Base-by-base conservation (phyloP, 371 early-diverging fungal species). In the Quaeritorhiza haematococci region DNA sequence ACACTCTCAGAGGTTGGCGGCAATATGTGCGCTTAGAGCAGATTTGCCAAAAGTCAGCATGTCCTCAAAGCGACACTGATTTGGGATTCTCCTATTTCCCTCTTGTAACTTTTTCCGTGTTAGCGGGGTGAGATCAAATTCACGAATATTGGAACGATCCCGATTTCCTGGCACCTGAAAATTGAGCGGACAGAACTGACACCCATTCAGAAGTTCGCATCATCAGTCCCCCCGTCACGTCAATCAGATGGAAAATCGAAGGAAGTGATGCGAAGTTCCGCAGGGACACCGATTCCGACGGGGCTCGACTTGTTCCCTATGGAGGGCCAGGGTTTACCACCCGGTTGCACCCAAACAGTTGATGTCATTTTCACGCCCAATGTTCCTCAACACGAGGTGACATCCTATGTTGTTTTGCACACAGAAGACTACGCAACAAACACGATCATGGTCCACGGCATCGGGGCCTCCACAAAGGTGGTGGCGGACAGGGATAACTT, bases 291-390 rank as follows among this genome's bases (percentile, higher is more conserved):
- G 6, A 68, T 76, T 8, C 56, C 67, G 13, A 41, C 26, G n/a
- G 73, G 74, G 24, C 27, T 79, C 27, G 24, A 46, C 13, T 48
- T 75, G 7, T 79, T 67, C 43, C 75, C 81, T 3, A 13, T 15
- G 1, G 26, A 24, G 7, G 81, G 81, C n/a, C n/a, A n/a, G 24
- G 64, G 58, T 3, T 58, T 80, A 1, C n/a, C 35, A 17, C 71
- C 75, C 7, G 76, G 75, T 0, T 55, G 60, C 51, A 75, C 72
- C 2, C 75, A 80, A 44, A 34, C 59, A 6, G 66, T 80, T 0
- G 77, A 79, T 26, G 64, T 80, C 3, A 51, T 49, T 8, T 71
- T 79, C 52, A 61, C 65, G 23, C 75, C 81, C 1, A 71, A 54
- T 55, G 27, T 75, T 0, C 63, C 75, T 10, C 68, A 80, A 53